A percentile compares a stretch with the other conserved stretches of the same genome.
Evolutionary conservation across 2,329 filamentous ascomycete genomes (phyloP).

Genomic region (Teratosphaeria zuluensis): DNA sequence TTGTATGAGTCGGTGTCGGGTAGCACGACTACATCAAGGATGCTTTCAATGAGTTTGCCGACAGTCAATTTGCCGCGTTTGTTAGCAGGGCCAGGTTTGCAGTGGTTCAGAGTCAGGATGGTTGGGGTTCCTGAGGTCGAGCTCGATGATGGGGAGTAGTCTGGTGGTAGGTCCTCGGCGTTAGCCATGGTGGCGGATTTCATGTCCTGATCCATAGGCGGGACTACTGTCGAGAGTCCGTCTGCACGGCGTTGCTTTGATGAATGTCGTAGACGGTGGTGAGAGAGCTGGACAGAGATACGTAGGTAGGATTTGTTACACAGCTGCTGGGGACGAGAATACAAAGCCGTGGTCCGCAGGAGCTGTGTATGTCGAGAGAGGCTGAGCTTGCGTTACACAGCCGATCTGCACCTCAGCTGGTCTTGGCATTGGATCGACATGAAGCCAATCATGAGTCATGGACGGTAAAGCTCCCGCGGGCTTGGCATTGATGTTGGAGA

Average conservation of each 20-base stretch:
- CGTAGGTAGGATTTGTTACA: too few species aligned
- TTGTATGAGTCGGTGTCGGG: background rate
- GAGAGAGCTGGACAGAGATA: too few species aligned
- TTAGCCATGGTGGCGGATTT: background rate
- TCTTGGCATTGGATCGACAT: background rate
- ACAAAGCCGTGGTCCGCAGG: too few species aligned
- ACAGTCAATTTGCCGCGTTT: background rate
- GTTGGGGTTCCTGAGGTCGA: background rate
- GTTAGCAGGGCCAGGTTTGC: background rate
- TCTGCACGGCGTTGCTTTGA: background rate
- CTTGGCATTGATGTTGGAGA: background rate
- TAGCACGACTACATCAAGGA: background rate
- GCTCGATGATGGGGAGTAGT: background rate
- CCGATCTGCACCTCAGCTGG: background rate
- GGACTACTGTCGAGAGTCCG: background rate
- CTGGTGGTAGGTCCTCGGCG: background rate
- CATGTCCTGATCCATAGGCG: background rate
- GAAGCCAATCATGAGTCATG: background rate
- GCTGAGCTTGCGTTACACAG: background rate
- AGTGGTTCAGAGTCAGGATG: background rate
- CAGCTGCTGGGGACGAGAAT: too few species aligned
- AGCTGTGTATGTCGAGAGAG: background rate
- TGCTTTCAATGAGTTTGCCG: background rate
- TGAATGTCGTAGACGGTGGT: background rate
- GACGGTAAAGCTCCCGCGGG: background rate